A percentile compares a stretch with the other conserved stretches of the same genome.
Conservation (phyloP, 1,284 basidiomycete species). For the Gomphus sp. region DNA sequence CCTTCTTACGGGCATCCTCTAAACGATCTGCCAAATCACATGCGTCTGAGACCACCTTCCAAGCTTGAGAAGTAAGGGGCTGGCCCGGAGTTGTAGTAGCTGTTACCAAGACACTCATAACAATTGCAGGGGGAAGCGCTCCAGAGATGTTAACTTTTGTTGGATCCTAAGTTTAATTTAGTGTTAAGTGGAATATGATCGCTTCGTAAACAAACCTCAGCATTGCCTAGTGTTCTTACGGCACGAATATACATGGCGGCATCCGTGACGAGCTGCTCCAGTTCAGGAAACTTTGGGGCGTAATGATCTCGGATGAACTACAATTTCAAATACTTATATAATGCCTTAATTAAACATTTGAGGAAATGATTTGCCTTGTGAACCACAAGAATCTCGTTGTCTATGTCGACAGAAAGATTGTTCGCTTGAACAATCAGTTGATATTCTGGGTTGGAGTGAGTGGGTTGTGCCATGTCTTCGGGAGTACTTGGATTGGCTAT, state of each 20-base stretch:
- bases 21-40: slow-evolving; percentile 83
- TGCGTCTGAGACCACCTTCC: slow-evolving; percentile 76
- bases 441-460: slow-evolving; percentile 94
- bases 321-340: slow-evolving; percentile 14
- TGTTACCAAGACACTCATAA: slow-evolving; percentile 94
- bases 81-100: slow-evolving; percentile 86
- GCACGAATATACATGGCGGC: slow-evolving; percentile 90
- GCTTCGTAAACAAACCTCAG: slow-evolving; percentile 39
- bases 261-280: slow-evolving; percentile 90
- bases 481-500: slow-evolving; percentile 67
- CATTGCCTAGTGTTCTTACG: slow-evolving; percentile 83
- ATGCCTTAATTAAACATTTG: slow-evolving; percentile 37
- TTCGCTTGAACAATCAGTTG: slow-evolving; percentile 95
- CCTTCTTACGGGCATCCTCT: slow-evolving; percentile 82
- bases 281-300: slow-evolving; percentile 89
- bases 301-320: slow-evolving; percentile 99
- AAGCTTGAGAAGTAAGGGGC: slow-evolving; percentile 60
- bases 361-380: slow-evolving; percentile 63
- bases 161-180: slow-evolving; percentile 46
- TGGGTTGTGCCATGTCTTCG: slow-evolving; percentile 69
- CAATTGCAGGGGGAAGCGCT: slow-evolving; percentile 83
- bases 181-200: neutral
- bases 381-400: slow-evolving; percentile 95
- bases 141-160: slow-evolving; percentile 76
- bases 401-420: slow-evolving; percentile 96